A percentile compares a stretch with the other conserved stretches of the same genome.
Conservation (phyloP, 768 basidiomycete species). For the Podaxis sp. region DNA sequence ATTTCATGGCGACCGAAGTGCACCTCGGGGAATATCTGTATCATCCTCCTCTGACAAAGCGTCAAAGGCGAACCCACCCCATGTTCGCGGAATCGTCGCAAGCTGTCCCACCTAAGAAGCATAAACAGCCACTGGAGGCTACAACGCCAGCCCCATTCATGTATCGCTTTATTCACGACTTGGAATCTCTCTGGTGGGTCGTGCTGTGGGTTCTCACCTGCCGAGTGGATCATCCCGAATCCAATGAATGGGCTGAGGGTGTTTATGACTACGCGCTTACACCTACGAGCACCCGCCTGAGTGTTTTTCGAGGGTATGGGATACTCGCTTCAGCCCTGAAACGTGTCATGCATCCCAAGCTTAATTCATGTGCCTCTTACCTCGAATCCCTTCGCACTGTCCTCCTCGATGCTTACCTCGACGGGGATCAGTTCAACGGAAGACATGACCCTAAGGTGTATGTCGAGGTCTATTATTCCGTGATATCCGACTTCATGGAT, state of each 20-base stretch:
- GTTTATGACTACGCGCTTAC: background rate
- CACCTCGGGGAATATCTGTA: background rate
- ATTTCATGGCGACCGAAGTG: background rate
- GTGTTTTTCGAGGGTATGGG: too few relatives aligned
- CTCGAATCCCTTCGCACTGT: too few relatives aligned
- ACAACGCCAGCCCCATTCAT: background rate
- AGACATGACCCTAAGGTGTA: too few relatives aligned
- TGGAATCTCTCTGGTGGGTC: background rate
- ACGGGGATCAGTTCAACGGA: too few relatives aligned
- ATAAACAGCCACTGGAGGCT: background rate
- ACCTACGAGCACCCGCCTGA: background rate
- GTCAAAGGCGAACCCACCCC: background rate
- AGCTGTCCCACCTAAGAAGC: background rate
- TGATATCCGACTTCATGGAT: too few relatives aligned
- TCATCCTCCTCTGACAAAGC: background rate
- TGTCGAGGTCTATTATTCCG: too few relatives aligned
- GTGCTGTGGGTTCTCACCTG: background rate
- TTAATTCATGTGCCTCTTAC: too few relatives aligned
- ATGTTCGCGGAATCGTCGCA: background rate
- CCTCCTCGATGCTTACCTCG: too few relatives aligned
- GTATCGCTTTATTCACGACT: background rate
- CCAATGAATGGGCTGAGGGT: background rate
- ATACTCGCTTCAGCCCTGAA: too few relatives aligned
- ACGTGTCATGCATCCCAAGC: too few relatives aligned
- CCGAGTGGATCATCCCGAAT: background rate